phyloP scores from a whole-genome alignment of 1,284 basidiomycete species.

The Ustilago tritici region DNA sequence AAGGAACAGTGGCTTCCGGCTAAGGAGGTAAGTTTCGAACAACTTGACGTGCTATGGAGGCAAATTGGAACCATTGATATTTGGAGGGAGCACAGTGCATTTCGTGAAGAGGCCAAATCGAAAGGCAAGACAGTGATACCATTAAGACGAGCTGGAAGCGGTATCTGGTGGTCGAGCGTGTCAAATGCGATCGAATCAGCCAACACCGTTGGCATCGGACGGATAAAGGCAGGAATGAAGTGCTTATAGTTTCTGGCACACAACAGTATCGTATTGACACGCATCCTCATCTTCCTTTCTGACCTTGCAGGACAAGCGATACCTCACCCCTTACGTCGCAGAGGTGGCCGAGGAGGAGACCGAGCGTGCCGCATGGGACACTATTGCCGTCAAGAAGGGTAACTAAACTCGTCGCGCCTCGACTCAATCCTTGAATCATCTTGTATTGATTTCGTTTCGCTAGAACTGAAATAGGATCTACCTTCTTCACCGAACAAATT shows the following conservation, averaged over 20 bases:
- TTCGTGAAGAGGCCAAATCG: too few species aligned
- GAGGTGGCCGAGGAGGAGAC: conserved; percentile 81
- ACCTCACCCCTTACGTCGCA: conserved; percentile 84
- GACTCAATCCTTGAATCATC: not conserved
- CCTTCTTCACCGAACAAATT: not conserved
- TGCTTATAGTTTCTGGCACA: too few species aligned
- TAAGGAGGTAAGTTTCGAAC: conserved; percentile 76
- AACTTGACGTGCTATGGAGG: not conserved
- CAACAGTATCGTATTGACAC: not conserved
- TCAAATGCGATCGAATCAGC: too few species aligned
- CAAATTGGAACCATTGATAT: too few species aligned
- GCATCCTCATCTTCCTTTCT: conserved; percentile 8
- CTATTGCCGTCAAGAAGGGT: conserved; percentile 68
- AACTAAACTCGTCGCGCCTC: conserved; percentile 19
- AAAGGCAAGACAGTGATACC: too few species aligned
- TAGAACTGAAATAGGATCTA: conserved; percentile 1
- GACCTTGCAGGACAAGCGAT: conserved; percentile 83
- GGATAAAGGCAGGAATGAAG: too few species aligned
- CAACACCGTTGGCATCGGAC: too few species aligned
- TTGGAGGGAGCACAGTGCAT: too few species aligned
- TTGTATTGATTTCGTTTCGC: not conserved
- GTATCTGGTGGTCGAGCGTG: too few species aligned
- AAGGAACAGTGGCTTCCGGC: conserved; percentile 85
- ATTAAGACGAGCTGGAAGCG: too few species aligned
- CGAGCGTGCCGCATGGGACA: conserved; percentile 89